phyloP scores from a whole-genome alignment of 352 stramenopile species.

The Globisporangium recalcitrans region DNA sequence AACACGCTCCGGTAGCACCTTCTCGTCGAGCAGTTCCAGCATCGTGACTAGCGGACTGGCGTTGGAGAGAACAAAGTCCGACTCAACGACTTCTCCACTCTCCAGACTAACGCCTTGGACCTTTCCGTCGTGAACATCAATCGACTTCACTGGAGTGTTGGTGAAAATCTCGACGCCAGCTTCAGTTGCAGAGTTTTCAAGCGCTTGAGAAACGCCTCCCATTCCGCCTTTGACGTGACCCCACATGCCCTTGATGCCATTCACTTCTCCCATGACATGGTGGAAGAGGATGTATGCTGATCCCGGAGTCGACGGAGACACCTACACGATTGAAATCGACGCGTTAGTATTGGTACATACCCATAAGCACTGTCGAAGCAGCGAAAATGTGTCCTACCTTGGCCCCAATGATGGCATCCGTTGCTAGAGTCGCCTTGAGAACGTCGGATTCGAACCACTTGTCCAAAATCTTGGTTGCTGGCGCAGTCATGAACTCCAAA shows the following conservation, averaged over 20 bases:
- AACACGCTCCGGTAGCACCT: conserved; percentile 45
- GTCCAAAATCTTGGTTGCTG: conserved; percentile 83
- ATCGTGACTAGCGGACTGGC: conserved; percentile 79
- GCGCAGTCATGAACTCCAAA: conserved; percentile 86
- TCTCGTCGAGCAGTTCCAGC: conserved; percentile 66
- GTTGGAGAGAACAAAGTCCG: conserved; percentile 73
- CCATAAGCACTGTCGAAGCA: neutral
- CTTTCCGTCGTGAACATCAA: conserved; percentile 40
- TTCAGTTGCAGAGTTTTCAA: conserved; percentile 52
- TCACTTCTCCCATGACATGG: conserved; percentile 90
- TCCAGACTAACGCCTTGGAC: conserved; percentile 62
- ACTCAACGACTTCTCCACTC: conserved; percentile 45
- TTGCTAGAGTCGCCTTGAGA: conserved; percentile 88
- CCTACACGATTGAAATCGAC: conserved; percentile 19
- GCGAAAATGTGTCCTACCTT: conserved; percentile 36
- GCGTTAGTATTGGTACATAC: neutral
- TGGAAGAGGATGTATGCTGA: conserved; percentile 90
- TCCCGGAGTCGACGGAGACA: conserved; percentile 77
- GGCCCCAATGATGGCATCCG: conserved; percentile 88
- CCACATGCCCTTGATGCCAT: conserved; percentile 85
- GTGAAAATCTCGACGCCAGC: conserved; percentile 74
- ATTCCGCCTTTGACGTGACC: conserved; percentile 89
- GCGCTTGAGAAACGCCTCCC: conserved; percentile 69
- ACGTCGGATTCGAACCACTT: conserved; percentile 90
- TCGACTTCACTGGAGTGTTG: conserved; percentile 53